Base-by-base conservation (phyloP, 2,329 filamentous ascomycete genomes). In the Aspergillus japonicus region DNA sequence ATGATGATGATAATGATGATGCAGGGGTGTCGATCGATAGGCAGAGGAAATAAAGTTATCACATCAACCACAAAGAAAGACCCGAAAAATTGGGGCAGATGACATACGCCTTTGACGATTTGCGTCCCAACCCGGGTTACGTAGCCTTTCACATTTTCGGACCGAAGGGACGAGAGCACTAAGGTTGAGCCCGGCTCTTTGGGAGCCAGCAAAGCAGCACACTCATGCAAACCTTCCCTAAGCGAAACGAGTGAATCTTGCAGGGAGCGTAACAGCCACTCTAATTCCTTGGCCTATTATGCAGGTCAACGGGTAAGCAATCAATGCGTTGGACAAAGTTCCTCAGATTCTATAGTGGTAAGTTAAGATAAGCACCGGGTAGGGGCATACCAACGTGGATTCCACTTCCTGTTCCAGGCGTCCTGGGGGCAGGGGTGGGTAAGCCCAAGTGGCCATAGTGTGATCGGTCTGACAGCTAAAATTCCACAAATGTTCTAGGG, bases 131-230 rank as follows among this genome's bases (percentile, higher is more conserved):
- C 87, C 56, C 95, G 87, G 1, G 94, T 98, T 61, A 98, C 86
- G 68, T 92, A 91, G 19, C 95, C 95, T 76, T 99, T 99, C 63
- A 98, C 87, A 66, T 85, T 87, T 79, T 99, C 95, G 57, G 91
- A 94, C 58, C 93, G 86, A 58, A 89, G 85, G 14, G 93, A 96
- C 62, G 90, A 95, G 66, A 99, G 84, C 31, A 95, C 93, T 29
- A 99, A 85, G 0, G 94, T 99, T 68, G 89, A 93, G 8, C 92
- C 92, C 1, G 89, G 88, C 71, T 96, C 92, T 64, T 89, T 84
- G 1, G 94, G 92, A 7, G 92, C 89, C 31, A 99, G 86, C 24
- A 98, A 84, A 19, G 89, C 87, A 67, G 92, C 91, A 78, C 93
- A 97, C 77, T 97, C 92, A 73, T 95, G 88, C 3, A 98, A 85